A percentile compares a stretch with the other conserved stretches of the same genome.
phyloP scores from a whole-genome alignment of 805 yeast genomes.

The Teunomyces funiuensis region DNA sequence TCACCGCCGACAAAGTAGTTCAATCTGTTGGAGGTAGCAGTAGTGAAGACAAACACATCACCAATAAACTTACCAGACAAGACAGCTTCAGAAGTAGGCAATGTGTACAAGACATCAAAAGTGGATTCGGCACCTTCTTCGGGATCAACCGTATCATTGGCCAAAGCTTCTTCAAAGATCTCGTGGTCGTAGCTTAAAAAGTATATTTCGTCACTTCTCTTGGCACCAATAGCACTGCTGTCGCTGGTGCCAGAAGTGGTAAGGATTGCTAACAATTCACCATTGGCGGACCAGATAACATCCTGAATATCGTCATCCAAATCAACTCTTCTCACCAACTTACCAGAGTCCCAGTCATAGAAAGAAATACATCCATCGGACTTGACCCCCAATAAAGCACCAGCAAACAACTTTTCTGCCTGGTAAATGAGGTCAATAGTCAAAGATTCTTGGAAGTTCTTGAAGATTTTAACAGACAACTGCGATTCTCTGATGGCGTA shows the following conservation, averaged over 20 bases:
- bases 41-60: slow-evolving; percentile 92
- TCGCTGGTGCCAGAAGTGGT: slow-evolving; percentile 28
- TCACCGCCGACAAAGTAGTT: slow-evolving; percentile 95
- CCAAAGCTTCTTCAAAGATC: slow-evolving; percentile 60
- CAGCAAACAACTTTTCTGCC: slow-evolving; percentile 82
- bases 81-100: slow-evolving; percentile 65
- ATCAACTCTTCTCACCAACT: slow-evolving; percentile 82
- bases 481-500: slow-evolving; percentile 79
- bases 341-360: slow-evolving; percentile 91
- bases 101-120: slow-evolving; percentile 81
- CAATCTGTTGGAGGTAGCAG: slow-evolving; percentile 74
- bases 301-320: slow-evolving; percentile 72
- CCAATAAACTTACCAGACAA: slow-evolving; percentile 96
- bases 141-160: slow-evolving; percentile 56
- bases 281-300: slow-evolving; percentile 90
- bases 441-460: slow-evolving; percentile 80
- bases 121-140: slow-evolving; percentile 90
- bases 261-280: slow-evolving; percentile 79
- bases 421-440: slow-evolving; percentile 65
- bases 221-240: slow-evolving; percentile 22
- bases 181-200: slow-evolving; percentile 74
- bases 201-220: slow-evolving; percentile 66
- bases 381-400: slow-evolving; percentile 82
- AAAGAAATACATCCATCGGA: slow-evolving; percentile 83
- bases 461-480: slow-evolving; percentile 66